Conservation (phyloP, 2,329 filamentous ascomycete genomes). For the Pyricularia pennisetigena region DNA sequence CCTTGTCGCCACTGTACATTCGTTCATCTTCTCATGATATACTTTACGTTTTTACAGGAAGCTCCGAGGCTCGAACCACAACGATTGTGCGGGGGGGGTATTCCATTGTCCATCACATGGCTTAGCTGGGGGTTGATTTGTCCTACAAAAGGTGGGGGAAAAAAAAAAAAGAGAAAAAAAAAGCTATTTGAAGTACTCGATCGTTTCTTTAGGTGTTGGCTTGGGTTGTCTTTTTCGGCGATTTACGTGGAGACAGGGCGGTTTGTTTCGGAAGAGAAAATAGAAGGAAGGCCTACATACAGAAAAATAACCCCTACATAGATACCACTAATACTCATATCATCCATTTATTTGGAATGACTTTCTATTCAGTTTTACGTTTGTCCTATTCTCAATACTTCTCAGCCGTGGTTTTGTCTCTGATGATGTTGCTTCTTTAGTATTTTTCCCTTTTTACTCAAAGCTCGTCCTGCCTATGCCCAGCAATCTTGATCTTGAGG, state of each 20-base stretch:
- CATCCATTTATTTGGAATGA: neutral
- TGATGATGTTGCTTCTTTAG: neutral
- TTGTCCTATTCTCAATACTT: neutral
- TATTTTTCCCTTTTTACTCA: neutral
- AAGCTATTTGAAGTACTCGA: neutral
- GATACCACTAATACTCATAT: neutral
- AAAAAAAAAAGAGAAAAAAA: neutral
- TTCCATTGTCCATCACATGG: neutral
- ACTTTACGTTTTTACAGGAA: neutral
- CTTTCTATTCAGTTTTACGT: neutral
- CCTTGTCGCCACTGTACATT: too few relatives aligned
- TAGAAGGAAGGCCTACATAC: neutral
- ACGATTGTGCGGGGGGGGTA: neutral
- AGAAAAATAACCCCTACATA: neutral
- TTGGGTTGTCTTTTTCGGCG: neutral
- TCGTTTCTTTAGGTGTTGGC: neutral
- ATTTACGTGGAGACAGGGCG: neutral
- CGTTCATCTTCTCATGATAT: neutral
- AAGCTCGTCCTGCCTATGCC: conserved; percentile 10
- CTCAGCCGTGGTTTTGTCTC: too few relatives aligned
- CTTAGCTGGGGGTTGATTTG: neutral
- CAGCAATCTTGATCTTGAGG: conserved; percentile 14
- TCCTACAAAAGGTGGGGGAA: too few relatives aligned
- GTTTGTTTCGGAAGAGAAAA: neutral
- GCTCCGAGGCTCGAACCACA: neutral